phyloP scores from a whole-genome alignment of 345 rosid genomes.

The Populus ilicifolia region DNA sequence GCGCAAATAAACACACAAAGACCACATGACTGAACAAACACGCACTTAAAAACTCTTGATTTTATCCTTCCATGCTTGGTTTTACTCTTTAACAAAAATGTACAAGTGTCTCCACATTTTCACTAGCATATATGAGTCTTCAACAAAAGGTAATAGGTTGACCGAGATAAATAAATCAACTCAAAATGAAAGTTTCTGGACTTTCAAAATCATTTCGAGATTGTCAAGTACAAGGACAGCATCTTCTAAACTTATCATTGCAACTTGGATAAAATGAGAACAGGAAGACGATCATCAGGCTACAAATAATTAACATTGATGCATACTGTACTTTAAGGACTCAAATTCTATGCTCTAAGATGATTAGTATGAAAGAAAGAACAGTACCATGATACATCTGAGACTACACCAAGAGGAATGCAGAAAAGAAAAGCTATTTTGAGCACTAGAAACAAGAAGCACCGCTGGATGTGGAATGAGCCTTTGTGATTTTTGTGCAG shows the following conservation, averaged over 20 bases:
- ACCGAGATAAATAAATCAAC: neutral
- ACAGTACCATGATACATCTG: slow-evolving; percentile 6
- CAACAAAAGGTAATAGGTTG: neutral
- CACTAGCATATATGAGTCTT: neutral
- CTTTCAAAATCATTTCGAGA: neutral
- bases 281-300: neutral
- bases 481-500: slow-evolving; percentile 6
- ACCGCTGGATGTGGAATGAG: neutral
- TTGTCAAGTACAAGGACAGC: slow-evolving; percentile 1
- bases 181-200: neutral
- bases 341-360: slow-evolving; percentile 6
- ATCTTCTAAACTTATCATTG: neutral
- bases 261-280: neutral
- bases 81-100: too few relatives aligned
- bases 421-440: neutral
- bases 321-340: neutral
- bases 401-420: neutral
- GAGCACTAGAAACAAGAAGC: slow-evolving; percentile 11
- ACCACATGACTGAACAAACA: too few relatives aligned
- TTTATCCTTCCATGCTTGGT: too few relatives aligned
- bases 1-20: too few relatives aligned
- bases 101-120: neutral
- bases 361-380: neutral
- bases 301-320: slow-evolving; percentile 11
- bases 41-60: too few relatives aligned